These are phyloP conservation scores for Sphagnum fallax DNA, from an alignment of 228 moss, liverwort and hornwort genomes.

Conservation along the genomic window DNA sequence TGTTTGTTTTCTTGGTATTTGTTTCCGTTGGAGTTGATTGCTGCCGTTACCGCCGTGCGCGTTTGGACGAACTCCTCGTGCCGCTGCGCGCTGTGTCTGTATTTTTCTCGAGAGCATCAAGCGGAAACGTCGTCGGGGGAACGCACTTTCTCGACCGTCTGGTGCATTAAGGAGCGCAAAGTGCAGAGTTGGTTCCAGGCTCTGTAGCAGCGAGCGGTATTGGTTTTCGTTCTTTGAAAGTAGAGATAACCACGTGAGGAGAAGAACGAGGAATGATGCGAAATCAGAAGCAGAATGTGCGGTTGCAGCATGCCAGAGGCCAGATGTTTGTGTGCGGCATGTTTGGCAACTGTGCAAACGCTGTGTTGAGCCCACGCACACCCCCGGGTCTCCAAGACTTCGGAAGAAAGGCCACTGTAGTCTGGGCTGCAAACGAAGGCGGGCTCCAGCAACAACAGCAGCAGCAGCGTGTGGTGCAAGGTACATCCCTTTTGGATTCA, in stretches of 20 bases:
- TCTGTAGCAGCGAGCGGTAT: too few relatives aligned
- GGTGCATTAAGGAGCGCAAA: too few relatives aligned
- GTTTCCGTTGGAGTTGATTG: too few relatives aligned
- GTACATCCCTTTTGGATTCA: conserved; percentile 2
- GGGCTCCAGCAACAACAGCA: conserved; percentile 14
- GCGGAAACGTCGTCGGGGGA: too few relatives aligned
- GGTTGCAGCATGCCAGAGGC: conserved; percentile 51
- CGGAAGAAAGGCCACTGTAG: conserved; percentile 21
- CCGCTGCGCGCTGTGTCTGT: too few relatives aligned
- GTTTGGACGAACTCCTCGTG: too few relatives aligned
- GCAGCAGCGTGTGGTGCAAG: neutral
- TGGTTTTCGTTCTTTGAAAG: too few relatives aligned
- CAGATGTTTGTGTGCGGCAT: conserved; percentile 58
- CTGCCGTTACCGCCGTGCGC: too few relatives aligned
- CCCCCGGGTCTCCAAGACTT: conserved; percentile 27
- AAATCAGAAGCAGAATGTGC: conserved; percentile 48
- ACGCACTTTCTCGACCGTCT: too few relatives aligned
- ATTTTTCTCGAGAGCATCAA: too few relatives aligned
- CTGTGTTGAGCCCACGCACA: conserved; percentile 49
- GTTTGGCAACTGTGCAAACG: conserved; percentile 55
- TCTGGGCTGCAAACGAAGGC: conserved; percentile 25
- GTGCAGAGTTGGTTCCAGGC: too few relatives aligned
- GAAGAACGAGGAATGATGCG: conserved; percentile 27
- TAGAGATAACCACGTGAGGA: neutral
- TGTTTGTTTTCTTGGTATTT: too few relatives aligned